Base-by-base conservation (phyloP, 495 filamentous ascomycete genomes). In the Immersiella caudata region DNA sequence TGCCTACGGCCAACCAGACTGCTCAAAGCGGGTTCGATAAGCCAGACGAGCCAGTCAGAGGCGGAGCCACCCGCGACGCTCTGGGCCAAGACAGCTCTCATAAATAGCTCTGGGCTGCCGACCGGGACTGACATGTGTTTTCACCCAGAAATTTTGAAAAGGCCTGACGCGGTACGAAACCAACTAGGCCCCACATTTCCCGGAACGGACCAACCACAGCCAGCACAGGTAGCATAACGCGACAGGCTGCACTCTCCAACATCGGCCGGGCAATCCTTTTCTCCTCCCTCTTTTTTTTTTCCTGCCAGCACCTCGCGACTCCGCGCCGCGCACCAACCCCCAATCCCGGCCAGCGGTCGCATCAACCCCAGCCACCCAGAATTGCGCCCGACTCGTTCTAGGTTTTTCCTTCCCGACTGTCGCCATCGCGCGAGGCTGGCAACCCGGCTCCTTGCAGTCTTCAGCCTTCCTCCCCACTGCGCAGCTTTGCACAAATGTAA, bases 61-160 rank as follows among this genome's bases (percentile, higher is more conserved):
- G 68, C 73, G 67, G 75, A 68, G 67, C 73, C 75, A 71, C 65
- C 49, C 66, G 24, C 56, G 58, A 57, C 61, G 59, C 66, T 33
- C 64, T 70, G 67, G 66, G 70, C 55, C 65, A 46, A 60, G 71
- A 62, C 69, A 71, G 67, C 71, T 73, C 62, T 77, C 69, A 79
- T 79, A 79, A 79, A 79, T 79, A 79, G 75, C 74, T 72, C 73
- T 71, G 69, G 64, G 69, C 75, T 76, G 70, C 76, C 76, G 74
- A 76, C 75, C 70, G 75, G 66, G 75, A 74, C 75, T 71, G 74
- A 77, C 72, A 74, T 72, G 71, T 71, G 72, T 78, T 76, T 74
- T 77, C 68, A 73, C 75, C 68, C 70, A 71, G 70, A 76, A 68
- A 65, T 74, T 73, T 72, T 66, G 67, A 70, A 73, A 67, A 65